Base-by-base conservation (phyloP, 2,329 filamentous ascomycete species). In the Dryadomyces quercus-mongolicae region DNA sequence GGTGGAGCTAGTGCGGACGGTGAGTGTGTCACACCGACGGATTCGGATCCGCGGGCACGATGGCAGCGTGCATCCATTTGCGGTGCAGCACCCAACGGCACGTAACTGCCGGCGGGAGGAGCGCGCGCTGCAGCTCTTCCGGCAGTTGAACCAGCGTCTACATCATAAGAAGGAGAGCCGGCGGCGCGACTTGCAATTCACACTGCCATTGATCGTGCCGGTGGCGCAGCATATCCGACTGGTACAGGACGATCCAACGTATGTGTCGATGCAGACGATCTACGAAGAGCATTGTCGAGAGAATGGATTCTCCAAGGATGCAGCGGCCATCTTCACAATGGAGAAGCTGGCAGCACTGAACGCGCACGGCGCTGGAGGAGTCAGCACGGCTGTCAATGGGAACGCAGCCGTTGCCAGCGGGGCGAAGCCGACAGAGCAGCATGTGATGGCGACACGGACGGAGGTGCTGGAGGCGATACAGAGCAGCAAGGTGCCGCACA, bases 41-140 rank as follows among this genome's bases (percentile, higher is more conserved):
- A 78, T 99, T 62, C 95, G 90, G 73, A 97, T 99, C 66, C 87
- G 94, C 60, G 94, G 93, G 16, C 92, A 97, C 65, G 94, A 99
- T 69, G 93, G 94, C 60, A 97, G 91, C 65, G 75, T 95, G n/a
- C 93, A 98, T 74, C 81, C 89, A 8, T 99, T 96, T 70, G 91
- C 91, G 3, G 89, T 98, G 40, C 94, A 98, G 66, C 92, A 97
- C 67, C 94, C 93, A 4, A 91, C 93, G 2, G 89, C 91, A 3
- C 77, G 93, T 55, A 91, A 95, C 67, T 96, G 91, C 64, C 82
- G 93, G 57, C 82, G 94, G 54, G 94, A 99, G 67, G 94, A 98
- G 71, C 81, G 93, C 31, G 95, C 97, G 55, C 70, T 96, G 59
- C 93, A 99, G 68, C 78, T 99, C 13, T 98, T 98, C 84, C 81